phyloP scores from a whole-genome alignment of 257 asterid species.

The Thymus quinquecostatus region DNA sequence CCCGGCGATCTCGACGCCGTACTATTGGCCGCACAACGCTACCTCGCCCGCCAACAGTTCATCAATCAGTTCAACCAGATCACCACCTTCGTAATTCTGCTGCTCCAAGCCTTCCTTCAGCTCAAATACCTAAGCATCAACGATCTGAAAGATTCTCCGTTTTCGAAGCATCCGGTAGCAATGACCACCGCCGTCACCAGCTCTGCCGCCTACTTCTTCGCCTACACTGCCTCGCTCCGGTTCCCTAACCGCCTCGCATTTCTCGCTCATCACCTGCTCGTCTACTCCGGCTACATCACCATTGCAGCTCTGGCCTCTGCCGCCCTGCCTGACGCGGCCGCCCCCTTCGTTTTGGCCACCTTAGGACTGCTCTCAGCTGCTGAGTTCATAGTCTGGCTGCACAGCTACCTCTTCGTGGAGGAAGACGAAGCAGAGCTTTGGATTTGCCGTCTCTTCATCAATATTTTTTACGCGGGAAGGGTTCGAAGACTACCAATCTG shows the following conservation, averaged over 20 bases:
- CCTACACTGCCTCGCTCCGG: neutral
- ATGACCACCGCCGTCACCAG: slow-evolving; percentile 16
- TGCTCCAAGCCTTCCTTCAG: slow-evolving; percentile 15
- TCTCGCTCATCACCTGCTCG: neutral
- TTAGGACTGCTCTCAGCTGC: neutral
- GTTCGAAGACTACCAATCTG: neutral
- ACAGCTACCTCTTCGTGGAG: neutral
- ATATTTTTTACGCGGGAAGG: neutral
- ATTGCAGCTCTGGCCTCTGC: neutral
- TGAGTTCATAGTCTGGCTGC: neutral
- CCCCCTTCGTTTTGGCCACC: neutral
- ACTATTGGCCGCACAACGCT: neutral
- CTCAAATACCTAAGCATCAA: neutral
- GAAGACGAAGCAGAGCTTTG: slow-evolving; percentile 1
- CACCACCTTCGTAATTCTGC: neutral
- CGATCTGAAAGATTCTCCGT: neutral
- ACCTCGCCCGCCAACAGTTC: neutral
- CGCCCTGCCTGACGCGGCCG: neutral
- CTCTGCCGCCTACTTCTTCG: slow-evolving; percentile 13
- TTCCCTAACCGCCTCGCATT: neutral
- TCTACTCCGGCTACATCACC: neutral
- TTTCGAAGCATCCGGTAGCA: slow-evolving; percentile 4
- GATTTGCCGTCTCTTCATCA: neutral
- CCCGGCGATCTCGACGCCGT: neutral
- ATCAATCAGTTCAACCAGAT: neutral